Conservation (phyloP, 345 rosid genomes). For the Mercurialis annua region DNA sequence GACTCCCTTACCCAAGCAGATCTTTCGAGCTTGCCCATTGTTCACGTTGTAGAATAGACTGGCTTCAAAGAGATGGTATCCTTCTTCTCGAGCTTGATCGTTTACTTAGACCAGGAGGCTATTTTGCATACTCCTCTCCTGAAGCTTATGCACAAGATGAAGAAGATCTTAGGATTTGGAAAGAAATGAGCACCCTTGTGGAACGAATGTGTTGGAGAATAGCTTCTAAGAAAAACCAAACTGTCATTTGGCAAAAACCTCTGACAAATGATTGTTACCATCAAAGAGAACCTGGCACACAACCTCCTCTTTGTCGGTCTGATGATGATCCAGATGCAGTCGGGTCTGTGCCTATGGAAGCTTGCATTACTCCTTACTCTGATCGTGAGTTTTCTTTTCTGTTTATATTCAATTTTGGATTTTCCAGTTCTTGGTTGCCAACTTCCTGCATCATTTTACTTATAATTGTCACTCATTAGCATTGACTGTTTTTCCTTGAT, state of each 20-base stretch:
- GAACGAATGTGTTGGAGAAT: slow-evolving; percentile 95
- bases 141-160: slow-evolving; percentile 99
- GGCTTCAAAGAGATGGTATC: slow-evolving; percentile 98
- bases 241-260: slow-evolving; percentile 96
- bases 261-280: slow-evolving; percentile 81
- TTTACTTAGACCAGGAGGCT: slow-evolving; percentile 95
- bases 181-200: slow-evolving; percentile 86
- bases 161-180: slow-evolving; percentile 92
- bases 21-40: slow-evolving; percentile 97
- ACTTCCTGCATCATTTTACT: neutral
- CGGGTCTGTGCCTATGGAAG: slow-evolving; percentile 82
- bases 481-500: neutral
- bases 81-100: slow-evolving; percentile 98
- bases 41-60: slow-evolving; percentile 96
- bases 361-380: slow-evolving; percentile 86
- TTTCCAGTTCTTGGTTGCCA: neutral
- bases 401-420: slow-evolving; percentile 5
- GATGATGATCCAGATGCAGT: slow-evolving; percentile 92
- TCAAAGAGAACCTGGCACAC: slow-evolving; percentile 76
- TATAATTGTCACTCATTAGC: neutral
- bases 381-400: slow-evolving; percentile 56
- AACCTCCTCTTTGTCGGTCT: slow-evolving; percentile 85
- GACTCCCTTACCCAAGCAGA: slow-evolving; percentile 98
- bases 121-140: slow-evolving; percentile 97
- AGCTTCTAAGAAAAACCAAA: slow-evolving; percentile 87